phyloP scores from a whole-genome alignment of 352 stramenopile genomes.

The Globisporangium viniferum region DNA sequence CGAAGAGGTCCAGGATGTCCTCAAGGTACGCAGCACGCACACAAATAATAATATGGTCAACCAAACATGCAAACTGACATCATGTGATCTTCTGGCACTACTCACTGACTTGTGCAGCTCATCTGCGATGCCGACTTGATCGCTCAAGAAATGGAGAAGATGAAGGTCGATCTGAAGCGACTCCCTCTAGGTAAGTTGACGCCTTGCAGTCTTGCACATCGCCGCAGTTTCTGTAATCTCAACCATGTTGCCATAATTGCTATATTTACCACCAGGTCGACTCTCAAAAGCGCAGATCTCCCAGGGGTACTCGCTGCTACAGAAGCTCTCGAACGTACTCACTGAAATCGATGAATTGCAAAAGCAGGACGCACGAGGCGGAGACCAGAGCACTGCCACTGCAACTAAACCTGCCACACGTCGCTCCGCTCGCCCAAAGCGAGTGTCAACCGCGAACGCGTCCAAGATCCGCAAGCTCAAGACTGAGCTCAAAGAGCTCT shows the following conservation, averaged over 20 bases:
- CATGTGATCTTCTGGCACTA: not conserved
- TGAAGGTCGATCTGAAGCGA: slow-evolving; percentile 53
- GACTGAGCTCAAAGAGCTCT: slow-evolving; percentile 43
- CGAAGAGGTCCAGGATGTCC: not conserved
- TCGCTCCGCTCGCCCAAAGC: slow-evolving; percentile 10
- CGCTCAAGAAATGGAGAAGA: slow-evolving; percentile 38
- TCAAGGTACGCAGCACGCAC: not conserved
- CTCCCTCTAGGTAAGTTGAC: slow-evolving; percentile 34
- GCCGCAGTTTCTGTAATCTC: too few species aligned
- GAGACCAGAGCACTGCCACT: slow-evolving; percentile 21
- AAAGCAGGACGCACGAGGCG: slow-evolving; percentile 12
- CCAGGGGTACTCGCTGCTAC: slow-evolving; percentile 51
- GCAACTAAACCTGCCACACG: slow-evolving; percentile 24
- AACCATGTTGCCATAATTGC: too few species aligned
- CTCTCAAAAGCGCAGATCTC: slow-evolving; percentile 62
- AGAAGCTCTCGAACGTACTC: slow-evolving; percentile 40
- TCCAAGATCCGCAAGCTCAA: slow-evolving; percentile 27
- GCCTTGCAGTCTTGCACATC: not conserved
- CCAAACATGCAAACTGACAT: not conserved
- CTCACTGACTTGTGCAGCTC: slow-evolving; percentile 22
- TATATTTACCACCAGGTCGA: slow-evolving; percentile 4
- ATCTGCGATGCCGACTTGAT: slow-evolving; percentile 53
- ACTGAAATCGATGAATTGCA: slow-evolving; percentile 35
- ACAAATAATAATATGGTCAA: not conserved
- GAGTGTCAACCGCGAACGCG: slow-evolving; percentile 14